Evolutionary conservation across 148 eudicot genomes (phyloP), one percentile per base, ranked within the genome.

Genomic region (Rhododendron griersonianum): DNA sequence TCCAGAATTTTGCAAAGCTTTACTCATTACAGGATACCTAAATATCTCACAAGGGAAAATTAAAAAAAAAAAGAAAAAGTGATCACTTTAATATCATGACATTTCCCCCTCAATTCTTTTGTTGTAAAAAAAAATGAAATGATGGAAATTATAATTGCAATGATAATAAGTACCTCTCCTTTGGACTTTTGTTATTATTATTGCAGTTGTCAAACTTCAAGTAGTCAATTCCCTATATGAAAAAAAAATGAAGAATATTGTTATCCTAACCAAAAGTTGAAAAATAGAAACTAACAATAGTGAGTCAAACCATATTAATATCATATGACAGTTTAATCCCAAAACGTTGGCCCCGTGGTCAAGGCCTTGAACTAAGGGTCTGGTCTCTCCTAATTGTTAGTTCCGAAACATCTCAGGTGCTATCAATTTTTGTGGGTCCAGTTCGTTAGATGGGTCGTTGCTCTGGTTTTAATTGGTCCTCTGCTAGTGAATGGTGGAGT

Each of bases 161-260:
- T 71, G 69, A 48, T 19, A 21, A 48, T 19, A 21, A 74, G 81
- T 89, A 96, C 98, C 99, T 93, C 45, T 89, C 87, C 85, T 87
- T 93, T 1, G 95, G 84, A 39, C 88, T 91, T 65, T 57, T 86
- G 18, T 84, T 88, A 1, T 80, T 45, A 86, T 91, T 90, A 81
- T 88, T 80, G 50, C 99, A 96, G 61, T 96, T 96, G 85, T 96
- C 99, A 83, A 95, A 96, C 89, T 96, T 96, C 95, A 96, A 90
- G 85, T 96, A 96, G 88, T 96, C 98, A 25, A 96, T 81, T 37
- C 93, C 99, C 99, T 95, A 85, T 63, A 73, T 19, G 57, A 0
- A 7, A 84, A 86, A 84, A 48, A 0, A 83, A 37, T 67, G 37
- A 11, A 25, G 8, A 18, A 23, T n/a, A 65, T 13, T 13, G 25